A percentile compares a stretch with the other conserved stretches of the same genome.
phyloP scores from a whole-genome alignment of 140 eudicot genomes.

The Oenanthe javanica region DNA sequence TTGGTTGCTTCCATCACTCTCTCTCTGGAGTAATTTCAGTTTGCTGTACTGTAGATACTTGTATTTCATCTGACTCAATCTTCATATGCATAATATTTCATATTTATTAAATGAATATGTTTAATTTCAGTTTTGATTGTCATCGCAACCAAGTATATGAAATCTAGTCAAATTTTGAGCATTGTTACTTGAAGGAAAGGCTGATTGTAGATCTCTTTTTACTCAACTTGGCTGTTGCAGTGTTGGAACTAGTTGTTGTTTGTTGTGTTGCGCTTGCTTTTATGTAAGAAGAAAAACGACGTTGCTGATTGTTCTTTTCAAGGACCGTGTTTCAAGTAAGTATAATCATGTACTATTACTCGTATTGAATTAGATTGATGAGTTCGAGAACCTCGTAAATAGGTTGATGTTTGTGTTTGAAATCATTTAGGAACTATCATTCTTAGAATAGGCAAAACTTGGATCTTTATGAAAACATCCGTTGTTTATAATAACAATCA shows the following conservation, averaged over 20 bases:
- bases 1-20: too few species aligned
- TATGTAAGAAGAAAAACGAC: conserved; percentile 43
- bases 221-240: conserved; percentile 44
- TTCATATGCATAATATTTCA: too few species aligned
- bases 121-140: too few species aligned
- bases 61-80: too few species aligned
- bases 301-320: conserved; percentile 38
- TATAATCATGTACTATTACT: not conserved
- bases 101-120: too few species aligned
- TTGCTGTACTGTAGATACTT: too few species aligned
- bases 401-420: not conserved
- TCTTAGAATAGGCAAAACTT: not conserved
- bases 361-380: not conserved
- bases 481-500: too few species aligned
- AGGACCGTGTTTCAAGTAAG: conserved; percentile 74
- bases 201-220: conserved; percentile 19
- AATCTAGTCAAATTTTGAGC: not conserved
- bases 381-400: not conserved
- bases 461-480: not conserved
- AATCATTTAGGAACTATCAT: not conserved
- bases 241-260: conserved; percentile 42
- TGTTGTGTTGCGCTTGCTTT: conserved; percentile 79
- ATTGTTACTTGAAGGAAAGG: conserved; percentile 4
- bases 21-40: too few species aligned
- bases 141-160: not conserved